Base-by-base conservation (phyloP, 345 rosid genomes). In the Draba incana region DNA sequence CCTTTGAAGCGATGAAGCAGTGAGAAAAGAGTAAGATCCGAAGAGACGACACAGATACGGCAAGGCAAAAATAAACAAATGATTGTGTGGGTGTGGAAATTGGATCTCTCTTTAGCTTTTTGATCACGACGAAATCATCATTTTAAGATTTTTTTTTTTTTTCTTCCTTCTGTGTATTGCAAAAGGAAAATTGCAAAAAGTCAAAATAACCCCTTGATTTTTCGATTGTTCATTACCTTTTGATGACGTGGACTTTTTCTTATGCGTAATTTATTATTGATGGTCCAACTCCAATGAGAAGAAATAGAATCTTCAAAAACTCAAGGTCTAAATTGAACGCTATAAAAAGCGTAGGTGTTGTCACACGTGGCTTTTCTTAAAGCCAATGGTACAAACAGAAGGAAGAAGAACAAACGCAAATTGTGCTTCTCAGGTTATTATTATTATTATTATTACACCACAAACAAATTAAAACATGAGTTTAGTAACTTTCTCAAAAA, bases 291-390 rank as follows among this genome's bases (percentile, higher is more conserved):
- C 24, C 5, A 8, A 14, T 14, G 11, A 20, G 49, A 45, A 58
- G 35, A 20, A 57, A 14, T 59, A 20, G 24, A 43, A 62, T 62
- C 67, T 46, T 48, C n/a, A 39, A 38, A 38, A 39, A 63, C 11
- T 52, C 11, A 14, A 14, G 51, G 70, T 54, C 70, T 41, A 66
- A 2, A 66, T 66, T 53, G 20, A 42, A 66, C 48, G 43, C 58
- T 25, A 39, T 27, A 27, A 65, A 27, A 65, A 51, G 47, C 41
- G 39, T 59, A 12, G 1, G 24, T 13, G n/a, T 13, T 37, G 58
- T 37, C 48, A n/a, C 6, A 69, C 67, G 74, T 70, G 74, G 60
- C 74, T 60, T 70, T 51, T 52, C 60, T n/a, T 51, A 3, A 3
- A 23, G 46, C 68, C 75, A 23, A 41, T 41, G 1, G 57, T 6